Evolutionary conservation across 148 eudicot species (phyloP).

Genomic region (Cornus controversa): DNA sequence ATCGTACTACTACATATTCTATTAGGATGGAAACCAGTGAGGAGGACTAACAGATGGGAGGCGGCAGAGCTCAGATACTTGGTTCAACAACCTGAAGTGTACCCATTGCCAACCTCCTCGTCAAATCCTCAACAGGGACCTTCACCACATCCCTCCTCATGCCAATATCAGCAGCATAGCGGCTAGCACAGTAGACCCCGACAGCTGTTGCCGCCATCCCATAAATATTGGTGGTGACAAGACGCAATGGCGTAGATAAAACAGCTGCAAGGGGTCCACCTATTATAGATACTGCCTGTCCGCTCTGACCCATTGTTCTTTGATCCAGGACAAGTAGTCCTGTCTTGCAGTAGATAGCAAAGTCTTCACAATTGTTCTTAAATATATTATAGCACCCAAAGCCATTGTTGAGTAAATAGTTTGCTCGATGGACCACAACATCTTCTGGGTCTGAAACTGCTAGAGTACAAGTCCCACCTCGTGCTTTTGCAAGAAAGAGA

Average conservation of each 20-base stretch:
- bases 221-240: constrained; percentile 55
- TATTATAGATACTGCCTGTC: constrained; percentile 65
- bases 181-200: constrained; percentile 66
- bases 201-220: constrained; percentile 72
- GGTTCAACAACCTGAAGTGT: constrained; percentile 43
- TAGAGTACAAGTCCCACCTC: constrained; percentile 86
- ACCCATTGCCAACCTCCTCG: constrained; percentile 46
- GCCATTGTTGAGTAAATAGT: constrained; percentile 59
- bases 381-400: constrained; percentile 72
- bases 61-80: constrained; percentile 18
- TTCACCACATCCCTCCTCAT: constrained; percentile 77
- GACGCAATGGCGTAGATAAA: constrained; percentile 50
- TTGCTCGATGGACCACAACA: constrained; percentile 60
- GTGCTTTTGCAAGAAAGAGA: constrained; percentile 68
- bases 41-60: background rate
- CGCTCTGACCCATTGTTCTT: constrained; percentile 64
- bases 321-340: constrained; percentile 62
- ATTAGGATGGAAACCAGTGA: background rate
- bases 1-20: background rate
- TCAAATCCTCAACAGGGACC: constrained; percentile 59
- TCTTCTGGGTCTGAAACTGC: constrained; percentile 57
- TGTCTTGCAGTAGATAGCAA: constrained; percentile 82
- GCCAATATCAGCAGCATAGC: constrained; percentile 78
- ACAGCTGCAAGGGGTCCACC: constrained; percentile 81
- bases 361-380: constrained; percentile 82